Evolutionary conservation across 148 eudicot species (phyloP).

Genomic region (Vaccinium vitisidaea): DNA sequence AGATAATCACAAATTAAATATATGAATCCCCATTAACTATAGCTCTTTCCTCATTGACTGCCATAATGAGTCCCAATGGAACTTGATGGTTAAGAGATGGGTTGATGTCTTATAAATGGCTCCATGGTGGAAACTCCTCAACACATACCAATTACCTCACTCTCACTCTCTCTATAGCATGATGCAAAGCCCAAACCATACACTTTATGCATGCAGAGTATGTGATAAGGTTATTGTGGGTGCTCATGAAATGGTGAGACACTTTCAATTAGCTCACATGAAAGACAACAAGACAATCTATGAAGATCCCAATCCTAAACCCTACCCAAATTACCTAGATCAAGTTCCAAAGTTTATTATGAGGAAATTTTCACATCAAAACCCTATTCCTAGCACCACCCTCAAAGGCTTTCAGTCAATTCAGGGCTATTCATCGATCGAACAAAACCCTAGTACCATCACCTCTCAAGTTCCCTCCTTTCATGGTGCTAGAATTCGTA

Average conservation of each 20-base stretch:
- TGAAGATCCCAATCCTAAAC: too few species aligned
- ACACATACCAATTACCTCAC: background rate
- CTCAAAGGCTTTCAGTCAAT: too few species aligned
- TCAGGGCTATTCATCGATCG: too few species aligned
- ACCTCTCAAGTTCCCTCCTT: background rate
- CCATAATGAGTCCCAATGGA: background rate
- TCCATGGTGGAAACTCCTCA: background rate
- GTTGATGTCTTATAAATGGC: background rate
- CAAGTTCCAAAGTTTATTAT: too few species aligned
- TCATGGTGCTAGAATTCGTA: background rate
- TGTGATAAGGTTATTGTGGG: conserved; percentile 22
- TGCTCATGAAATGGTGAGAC: conserved; percentile 22
- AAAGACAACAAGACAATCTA: too few species aligned
- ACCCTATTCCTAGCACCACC: too few species aligned
- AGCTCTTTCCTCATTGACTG: background rate
- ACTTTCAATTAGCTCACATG: conserved; percentile 16
- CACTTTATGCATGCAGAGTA: conserved; percentile 21
- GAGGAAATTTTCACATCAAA: too few species aligned
- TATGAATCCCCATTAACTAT: background rate
- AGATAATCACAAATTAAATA: background rate
- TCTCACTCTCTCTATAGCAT: background rate
- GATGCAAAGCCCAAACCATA: background rate
- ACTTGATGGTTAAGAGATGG: background rate
- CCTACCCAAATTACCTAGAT: too few species aligned
- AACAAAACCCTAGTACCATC: background rate